Evolutionary conservation across 2,329 filamentous ascomycete genomes (phyloP), one percentile per base, ranked within the genome.

Genomic region (Calonectria henricotiae): DNA sequence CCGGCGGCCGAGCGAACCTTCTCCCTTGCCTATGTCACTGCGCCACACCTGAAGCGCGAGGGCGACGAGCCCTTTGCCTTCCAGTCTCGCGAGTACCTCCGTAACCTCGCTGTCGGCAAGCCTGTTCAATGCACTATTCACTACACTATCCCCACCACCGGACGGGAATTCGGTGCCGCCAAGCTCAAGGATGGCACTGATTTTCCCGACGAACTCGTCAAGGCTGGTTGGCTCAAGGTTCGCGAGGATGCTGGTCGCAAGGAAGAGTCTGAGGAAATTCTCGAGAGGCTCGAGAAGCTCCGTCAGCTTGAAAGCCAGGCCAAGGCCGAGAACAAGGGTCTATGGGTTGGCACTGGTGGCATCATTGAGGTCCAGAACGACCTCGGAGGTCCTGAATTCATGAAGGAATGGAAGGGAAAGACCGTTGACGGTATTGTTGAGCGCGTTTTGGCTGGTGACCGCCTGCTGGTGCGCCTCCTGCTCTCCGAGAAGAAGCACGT

Each of bases 11-110:
- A 98, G 86, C 93, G 94, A 78, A 94, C 89, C 63, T 88, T 99
- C 78, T 97, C 95, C 79, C 88, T 99, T 74, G 96, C 96, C 78
- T 98, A 95, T 84, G 95, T 98, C 76, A 93, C 92, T 69, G 95
- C 95, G 61, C 96, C 96, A 4, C 92, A 95, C 80, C 82, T 98
- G 82, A 92, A 89, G 85, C 92, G 94, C 83, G 95, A 98, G 77
- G 95, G 94, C 68, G 96, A 98, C 79, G 95, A 98, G 89, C 91
- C 93, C 43, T 97, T 93, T 80, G 95, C 94, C 69, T 99, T 98
- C 83, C 93, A 96, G 83, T 98, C 96, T 70, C 94, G 96, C 80
- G 96, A 99, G 84, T 96, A 93, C 82, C 89, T 99, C 71, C 93
- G 96, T 79, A 91, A 92, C 75, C 87, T 95, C 62, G 88, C 92